A percentile compares a stretch with the other conserved stretches of the same genome.
Conservation (phyloP, 352 stramenopile species). For the Peronosclerospora sorghi region DNA sequence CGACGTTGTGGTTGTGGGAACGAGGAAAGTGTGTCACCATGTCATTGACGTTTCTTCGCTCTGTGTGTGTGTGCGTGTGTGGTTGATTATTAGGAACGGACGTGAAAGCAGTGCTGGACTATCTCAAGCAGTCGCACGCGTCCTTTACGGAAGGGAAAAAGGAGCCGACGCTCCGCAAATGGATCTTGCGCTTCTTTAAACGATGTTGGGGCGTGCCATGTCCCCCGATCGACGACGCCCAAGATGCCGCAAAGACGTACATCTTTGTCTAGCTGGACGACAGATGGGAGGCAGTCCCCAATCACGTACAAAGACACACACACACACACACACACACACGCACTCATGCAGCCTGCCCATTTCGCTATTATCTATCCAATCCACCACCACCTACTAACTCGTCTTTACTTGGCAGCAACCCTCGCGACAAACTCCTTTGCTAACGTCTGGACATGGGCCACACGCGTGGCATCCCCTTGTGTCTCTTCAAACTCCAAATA, state of each 20-base stretch:
- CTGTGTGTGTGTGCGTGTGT: no score
- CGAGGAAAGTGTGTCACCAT: not conserved
- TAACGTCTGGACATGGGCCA: conserved; percentile 90
- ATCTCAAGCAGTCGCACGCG: conserved; percentile 49
- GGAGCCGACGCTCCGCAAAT: conserved; percentile 65
- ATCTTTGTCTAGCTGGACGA: conserved; percentile 62
- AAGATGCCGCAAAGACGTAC: conserved; percentile 37
- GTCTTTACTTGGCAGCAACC: conserved; percentile 43
- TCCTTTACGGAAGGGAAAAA: conserved; percentile 74
- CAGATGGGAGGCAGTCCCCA: no score
- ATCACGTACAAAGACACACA: no score
- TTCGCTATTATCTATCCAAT: no score
- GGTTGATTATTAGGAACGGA: no score
- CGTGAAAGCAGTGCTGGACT: conserved; percentile 57
- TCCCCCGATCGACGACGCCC: conserved; percentile 25
- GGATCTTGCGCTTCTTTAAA: conserved; percentile 78
- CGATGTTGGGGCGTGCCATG: conserved; percentile 42
- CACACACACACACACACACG: no score
- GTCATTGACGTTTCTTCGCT: not conserved
- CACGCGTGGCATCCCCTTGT: conserved; percentile 77
- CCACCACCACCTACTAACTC: no score
- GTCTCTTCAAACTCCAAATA: conserved; percentile 90
- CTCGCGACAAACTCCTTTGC: conserved; percentile 89
- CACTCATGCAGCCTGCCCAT: no score
- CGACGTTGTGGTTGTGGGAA: no score